A percentile compares a stretch with the other conserved stretches of the same genome.
phyloP scores from a whole-genome alignment of 139 green algal genomes.

The Micractinium sp. region DNA sequence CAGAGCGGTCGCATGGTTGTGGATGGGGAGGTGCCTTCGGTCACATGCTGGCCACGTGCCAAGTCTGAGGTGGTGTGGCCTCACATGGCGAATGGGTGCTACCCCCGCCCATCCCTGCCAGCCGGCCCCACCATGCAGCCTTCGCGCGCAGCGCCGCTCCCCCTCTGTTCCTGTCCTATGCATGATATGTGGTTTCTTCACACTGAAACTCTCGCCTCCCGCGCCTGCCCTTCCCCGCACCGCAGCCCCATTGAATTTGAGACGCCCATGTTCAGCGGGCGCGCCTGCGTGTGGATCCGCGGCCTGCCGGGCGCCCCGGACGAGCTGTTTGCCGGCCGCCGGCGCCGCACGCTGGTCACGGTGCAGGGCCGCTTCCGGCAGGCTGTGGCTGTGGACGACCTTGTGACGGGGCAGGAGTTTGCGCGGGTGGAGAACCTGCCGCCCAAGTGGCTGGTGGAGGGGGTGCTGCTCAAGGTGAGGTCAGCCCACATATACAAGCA shows the following conservation, averaged over 20 bases:
- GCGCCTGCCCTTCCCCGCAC: not conserved
- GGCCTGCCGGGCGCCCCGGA: constrained; percentile 28
- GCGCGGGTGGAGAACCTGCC: constrained; percentile 52
- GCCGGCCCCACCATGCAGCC: not conserved
- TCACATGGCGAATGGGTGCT: too few species aligned
- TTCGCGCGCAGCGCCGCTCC: not conserved
- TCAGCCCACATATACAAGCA: not conserved
- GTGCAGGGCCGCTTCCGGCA: constrained; percentile 67
- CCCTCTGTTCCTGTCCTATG: not conserved
- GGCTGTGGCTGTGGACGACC: constrained; percentile 45
- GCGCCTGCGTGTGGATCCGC: constrained; percentile 44
- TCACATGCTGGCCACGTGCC: too few species aligned
- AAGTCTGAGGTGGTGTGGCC: too few species aligned
- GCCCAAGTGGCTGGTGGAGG: constrained; percentile 66
- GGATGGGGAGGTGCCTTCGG: not conserved
- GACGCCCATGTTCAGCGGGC: constrained; percentile 56
- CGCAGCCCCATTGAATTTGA: constrained; percentile 55
- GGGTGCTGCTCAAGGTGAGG: constrained; percentile 51
- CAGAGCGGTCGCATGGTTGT: not conserved
- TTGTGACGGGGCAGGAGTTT: constrained; percentile 68
- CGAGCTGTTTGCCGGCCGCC: constrained; percentile 52
- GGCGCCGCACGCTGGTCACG: constrained; percentile 43
- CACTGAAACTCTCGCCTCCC: not conserved
- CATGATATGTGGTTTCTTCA: not conserved
- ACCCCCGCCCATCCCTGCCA: not conserved